Base-by-base conservation (phyloP, 1,139 yeast genomes). In the Taphrina pruni region DNA sequence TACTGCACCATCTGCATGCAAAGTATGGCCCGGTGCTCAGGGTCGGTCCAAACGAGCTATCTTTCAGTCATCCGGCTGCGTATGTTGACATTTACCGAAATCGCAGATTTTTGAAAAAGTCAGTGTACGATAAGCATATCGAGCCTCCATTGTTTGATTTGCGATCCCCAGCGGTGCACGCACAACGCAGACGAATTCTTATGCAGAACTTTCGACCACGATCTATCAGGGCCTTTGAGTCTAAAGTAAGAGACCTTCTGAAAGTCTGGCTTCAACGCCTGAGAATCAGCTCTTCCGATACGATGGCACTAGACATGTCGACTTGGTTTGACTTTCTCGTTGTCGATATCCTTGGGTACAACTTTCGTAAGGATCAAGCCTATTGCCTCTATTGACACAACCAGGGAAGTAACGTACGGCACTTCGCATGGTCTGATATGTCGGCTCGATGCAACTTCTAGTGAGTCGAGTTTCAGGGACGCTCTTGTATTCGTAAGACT, bases 261-360 rank as follows among this genome's bases (percentile, higher is more conserved):
- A 36, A 26, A 9, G 54, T 6, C 11, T 50, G 54, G 54, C n/a
- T 50, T 8, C n/a, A 21, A 35, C 32, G n/a, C 2, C 54, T 50
- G 6, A n/a, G 4, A 36, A 4, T 9, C 8, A 17, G 36, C 54
- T 50, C 54, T 21, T 11, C 12, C 1, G 8, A 26, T 9, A 3
- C 36, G 4, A n/a, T 6, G 12, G 36, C 32, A 8, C 32, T 50
- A 11, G 54, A 50, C 54, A 50, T 50, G 38, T 21, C 54, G 12
- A 50, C 54, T 6, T 50, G 54, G 54, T 7, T 26, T 11, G 54
- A 50, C 36, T 50, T 50, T 50, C 54, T 50, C 9, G 54, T 50
- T 8, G 36, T 26, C 1, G 54, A 50, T 21, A 21, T 26, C 12
- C 54, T 50, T 21, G 54, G 54, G 54, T 21, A 21, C 9, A 36